A percentile compares a stretch with the other conserved stretches of the same genome.
Evolutionary conservation across 2,329 filamentous ascomycete genomes (phyloP).

Genomic region (Colletotrichum graminicola): DNA sequence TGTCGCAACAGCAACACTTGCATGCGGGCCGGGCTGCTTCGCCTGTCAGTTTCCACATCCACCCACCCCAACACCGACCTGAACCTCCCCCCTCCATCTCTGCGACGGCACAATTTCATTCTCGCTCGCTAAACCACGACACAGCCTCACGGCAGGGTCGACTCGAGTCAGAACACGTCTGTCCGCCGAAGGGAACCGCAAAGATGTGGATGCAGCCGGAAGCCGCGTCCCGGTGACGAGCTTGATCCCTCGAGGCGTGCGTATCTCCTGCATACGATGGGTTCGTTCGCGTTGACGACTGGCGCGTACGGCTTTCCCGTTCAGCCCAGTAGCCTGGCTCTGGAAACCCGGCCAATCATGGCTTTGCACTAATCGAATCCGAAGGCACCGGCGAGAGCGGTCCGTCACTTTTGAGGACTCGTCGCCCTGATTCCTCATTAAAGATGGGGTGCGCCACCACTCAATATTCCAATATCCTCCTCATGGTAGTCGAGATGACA

Average conservation of each 20-base stretch:
- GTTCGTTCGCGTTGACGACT: neutral
- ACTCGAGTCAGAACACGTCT: slow-evolving; percentile 34
- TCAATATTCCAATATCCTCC: neutral
- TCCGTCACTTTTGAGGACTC: neutral
- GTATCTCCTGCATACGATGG: neutral
- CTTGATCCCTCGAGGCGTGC: neutral
- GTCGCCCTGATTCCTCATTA: neutral
- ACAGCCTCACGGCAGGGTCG: slow-evolving; percentile 37
- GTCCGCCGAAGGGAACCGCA: slow-evolving; percentile 26
- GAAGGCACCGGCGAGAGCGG: neutral
- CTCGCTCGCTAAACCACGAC: slow-evolving; percentile 38
- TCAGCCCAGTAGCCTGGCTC: neutral
- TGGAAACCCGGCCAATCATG: neutral
- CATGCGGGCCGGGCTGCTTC: slow-evolving; percentile 28
- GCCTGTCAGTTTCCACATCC: slow-evolving; percentile 30
- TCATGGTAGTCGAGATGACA: neutral
- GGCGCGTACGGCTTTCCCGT: slow-evolving; percentile 7
- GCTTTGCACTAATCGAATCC: neutral
- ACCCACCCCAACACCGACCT: neutral
- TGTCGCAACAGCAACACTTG: slow-evolving; percentile 15
- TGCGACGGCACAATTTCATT: slow-evolving; percentile 39
- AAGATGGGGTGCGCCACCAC: neutral
- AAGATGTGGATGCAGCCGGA: slow-evolving; percentile 7
- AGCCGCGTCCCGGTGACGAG: neutral
- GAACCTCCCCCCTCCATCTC: slow-evolving; percentile 10